Base-by-base conservation (phyloP, 2,329 filamentous ascomycete genomes). In the Phialemoniopsis sp. region DNA sequence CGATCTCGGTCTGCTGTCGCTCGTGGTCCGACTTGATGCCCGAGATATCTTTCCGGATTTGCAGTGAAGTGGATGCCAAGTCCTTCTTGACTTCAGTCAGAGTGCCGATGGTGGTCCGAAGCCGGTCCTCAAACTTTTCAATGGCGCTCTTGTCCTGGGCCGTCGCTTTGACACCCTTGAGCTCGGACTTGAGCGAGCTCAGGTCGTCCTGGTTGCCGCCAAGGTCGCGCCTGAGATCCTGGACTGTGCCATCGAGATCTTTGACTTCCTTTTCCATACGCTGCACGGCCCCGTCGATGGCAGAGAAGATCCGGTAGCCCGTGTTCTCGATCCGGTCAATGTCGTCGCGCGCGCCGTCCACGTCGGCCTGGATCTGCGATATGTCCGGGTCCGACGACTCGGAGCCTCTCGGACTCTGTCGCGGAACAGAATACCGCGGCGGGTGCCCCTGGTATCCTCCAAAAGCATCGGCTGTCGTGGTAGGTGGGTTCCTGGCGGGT, bases 281-380 rank as follows among this genome's bases (percentile, higher is more conserved):
- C 14, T 47, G 41, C 9, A 67, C 50, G 17, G 56, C 51, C 12
- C 53, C 53, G 15, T 66, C 58, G 35, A 67, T 59, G 3, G 57
- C 54, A 8, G 63, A 56, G 12, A 64, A 54, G 32, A 64, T 53
- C 31, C 62, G 60, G 41, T 54, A 56, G 2, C 63, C 64, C 7
- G 60, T 55, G 17, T 46, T 57, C 39, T 64, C 60, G 32, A 68
- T 58, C 26, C 55, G 57, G 8, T 58, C 51, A 40, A 67, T 62
- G 14, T 63, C 53, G 30, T 56, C 54, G 29, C 52, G 47, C 34
- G 67, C 62, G 4, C 45, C 41, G 29, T 60, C 52, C 5, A 69
- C 37, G 19, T 63, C 49, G 16, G 51, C 43, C 29, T 62, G 55
- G n/a, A 66, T 47, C n/a, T 51, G 49, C 29, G 51, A 18, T 14